These are phyloP conservation scores for Petunia secreta DNA, from an alignment of 257 asterid species.

Conservation along the genomic window DNA sequence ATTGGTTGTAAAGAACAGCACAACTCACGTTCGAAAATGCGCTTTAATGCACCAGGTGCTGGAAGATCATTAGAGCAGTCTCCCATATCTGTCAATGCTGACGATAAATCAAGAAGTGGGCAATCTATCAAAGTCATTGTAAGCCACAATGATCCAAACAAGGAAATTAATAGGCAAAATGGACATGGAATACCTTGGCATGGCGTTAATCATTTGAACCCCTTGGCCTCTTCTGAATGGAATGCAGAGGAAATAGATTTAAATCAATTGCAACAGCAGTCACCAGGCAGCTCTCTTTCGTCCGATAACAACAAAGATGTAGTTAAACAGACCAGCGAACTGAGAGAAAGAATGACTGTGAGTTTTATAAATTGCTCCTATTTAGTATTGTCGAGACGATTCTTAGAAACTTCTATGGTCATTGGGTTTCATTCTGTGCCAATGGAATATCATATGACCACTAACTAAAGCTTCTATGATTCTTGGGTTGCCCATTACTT, in stretches of 20 bases:
- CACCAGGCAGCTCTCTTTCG: constrained; percentile 29
- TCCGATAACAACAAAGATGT: constrained; percentile 29
- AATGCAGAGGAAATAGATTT: constrained; percentile 29
- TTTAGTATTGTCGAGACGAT: not conserved
- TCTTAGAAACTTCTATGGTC: not conserved
- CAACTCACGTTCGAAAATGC: not conserved
- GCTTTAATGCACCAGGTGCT: constrained; percentile 11
- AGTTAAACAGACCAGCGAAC: constrained; percentile 11
- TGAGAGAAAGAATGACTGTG: not conserved
- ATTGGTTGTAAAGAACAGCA: not conserved
- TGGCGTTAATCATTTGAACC: not conserved
- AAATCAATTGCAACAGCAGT: constrained; percentile 31
- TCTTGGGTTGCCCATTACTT: not conserved
- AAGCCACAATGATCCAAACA: not conserved
- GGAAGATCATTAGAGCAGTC: constrained; percentile 27
- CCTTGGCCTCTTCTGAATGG: not conserved
- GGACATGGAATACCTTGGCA: constrained; percentile 16
- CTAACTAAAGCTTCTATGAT: not conserved
- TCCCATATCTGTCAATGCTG: not conserved
- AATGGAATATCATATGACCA: not conserved
- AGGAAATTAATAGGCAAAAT: not conserved
- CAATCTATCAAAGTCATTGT: not conserved
- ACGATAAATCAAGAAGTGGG: constrained; percentile 18
- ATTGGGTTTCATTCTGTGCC: not conserved
- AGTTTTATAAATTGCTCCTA: not conserved